These are phyloP conservation scores for Draba incana DNA, from an alignment of 345 rosid genomes.

Conservation along the genomic window DNA sequence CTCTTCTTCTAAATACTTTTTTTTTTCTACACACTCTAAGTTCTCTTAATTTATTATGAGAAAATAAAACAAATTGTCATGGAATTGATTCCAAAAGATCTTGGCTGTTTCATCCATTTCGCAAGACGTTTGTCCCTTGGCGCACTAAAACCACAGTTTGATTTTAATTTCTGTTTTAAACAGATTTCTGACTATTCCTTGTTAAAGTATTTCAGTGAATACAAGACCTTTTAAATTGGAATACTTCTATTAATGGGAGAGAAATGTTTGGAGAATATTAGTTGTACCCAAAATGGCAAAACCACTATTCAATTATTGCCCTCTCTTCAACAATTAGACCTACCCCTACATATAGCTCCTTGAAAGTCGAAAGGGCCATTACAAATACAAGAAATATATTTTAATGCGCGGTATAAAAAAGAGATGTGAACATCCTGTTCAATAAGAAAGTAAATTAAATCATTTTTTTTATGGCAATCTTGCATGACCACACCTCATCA, in stretches of 20 bases:
- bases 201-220: neutral
- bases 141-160: slow-evolving; percentile 29
- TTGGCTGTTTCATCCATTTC: slow-evolving; percentile 38
- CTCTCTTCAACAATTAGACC: slow-evolving; percentile 19
- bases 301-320: slow-evolving; percentile 31
- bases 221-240: slow-evolving; percentile 12
- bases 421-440: neutral
- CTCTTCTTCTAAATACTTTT: too few species aligned
- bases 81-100: slow-evolving; percentile 41
- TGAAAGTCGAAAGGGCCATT: slow-evolving; percentile 35
- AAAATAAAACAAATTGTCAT: slow-evolving; percentile 25
- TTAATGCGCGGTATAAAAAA: neutral
- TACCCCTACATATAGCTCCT: slow-evolving; percentile 29
- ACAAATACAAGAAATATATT: neutral
- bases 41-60: neutral
- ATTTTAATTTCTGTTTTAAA: slow-evolving; percentile 27
- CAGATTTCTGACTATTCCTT: slow-evolving; percentile 37
- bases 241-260: slow-evolving; percentile 22
- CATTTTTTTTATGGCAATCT: slow-evolving; percentile 6
- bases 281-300: slow-evolving; percentile 40
- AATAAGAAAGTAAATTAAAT: slow-evolving; percentile 6
- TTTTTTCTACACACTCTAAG: too few species aligned
- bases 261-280: slow-evolving; percentile 19
- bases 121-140: slow-evolving; percentile 43
- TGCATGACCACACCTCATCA: slow-evolving; percentile 5